A percentile compares a stretch with the other conserved stretches of the same genome.
Evolutionary conservation across 2,329 filamentous ascomycete species (phyloP).

Genomic region (Tolypocladium cylindrosporum): DNA sequence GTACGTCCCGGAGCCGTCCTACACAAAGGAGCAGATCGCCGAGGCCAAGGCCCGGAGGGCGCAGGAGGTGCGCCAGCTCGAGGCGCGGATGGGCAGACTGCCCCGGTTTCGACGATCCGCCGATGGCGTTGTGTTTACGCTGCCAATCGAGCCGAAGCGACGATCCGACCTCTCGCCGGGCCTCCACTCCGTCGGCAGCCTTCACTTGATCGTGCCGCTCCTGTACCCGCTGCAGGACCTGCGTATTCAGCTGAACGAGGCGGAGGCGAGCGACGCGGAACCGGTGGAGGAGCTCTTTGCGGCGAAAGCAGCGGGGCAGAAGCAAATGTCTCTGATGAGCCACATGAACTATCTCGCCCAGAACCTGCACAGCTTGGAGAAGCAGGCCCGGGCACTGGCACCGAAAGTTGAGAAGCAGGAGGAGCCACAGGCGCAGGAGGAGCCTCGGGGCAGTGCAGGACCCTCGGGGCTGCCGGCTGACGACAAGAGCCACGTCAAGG

Average conservation of each 20-base stretch:
- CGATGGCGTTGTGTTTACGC: slow-evolving; percentile 59
- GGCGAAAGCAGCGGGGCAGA: slow-evolving; percentile 43
- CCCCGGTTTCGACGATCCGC: slow-evolving; percentile 57
- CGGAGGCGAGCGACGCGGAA: slow-evolving; percentile 48
- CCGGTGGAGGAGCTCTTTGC: slow-evolving; percentile 56
- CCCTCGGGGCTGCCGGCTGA: slow-evolving; percentile 15
- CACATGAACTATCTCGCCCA: slow-evolving; percentile 66
- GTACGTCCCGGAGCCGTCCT: slow-evolving; percentile 36
- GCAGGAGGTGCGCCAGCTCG: slow-evolving; percentile 60
- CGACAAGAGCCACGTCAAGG: slow-evolving; percentile 55
- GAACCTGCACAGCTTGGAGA: slow-evolving; percentile 59
- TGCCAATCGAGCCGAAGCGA: slow-evolving; percentile 59
- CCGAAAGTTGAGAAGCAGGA: slow-evolving; percentile 6
- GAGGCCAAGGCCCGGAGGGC: slow-evolving; percentile 54
- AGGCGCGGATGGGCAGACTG: slow-evolving; percentile 61
- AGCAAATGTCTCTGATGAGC: slow-evolving; percentile 56
- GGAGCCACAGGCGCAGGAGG: background rate
- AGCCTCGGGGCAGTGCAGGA: slow-evolving; percentile 4
- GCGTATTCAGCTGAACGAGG: slow-evolving; percentile 54
- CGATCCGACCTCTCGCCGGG: slow-evolving; percentile 48
- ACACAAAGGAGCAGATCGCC: slow-evolving; percentile 48
- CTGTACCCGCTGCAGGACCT: slow-evolving; percentile 64
- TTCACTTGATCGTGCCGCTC: slow-evolving; percentile 59
- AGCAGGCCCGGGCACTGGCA: slow-evolving; percentile 29
- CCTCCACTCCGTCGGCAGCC: slow-evolving; percentile 50